Base-by-base conservation (phyloP, 129 eudicot species). In the Chrysanthemum makinoi region DNA sequence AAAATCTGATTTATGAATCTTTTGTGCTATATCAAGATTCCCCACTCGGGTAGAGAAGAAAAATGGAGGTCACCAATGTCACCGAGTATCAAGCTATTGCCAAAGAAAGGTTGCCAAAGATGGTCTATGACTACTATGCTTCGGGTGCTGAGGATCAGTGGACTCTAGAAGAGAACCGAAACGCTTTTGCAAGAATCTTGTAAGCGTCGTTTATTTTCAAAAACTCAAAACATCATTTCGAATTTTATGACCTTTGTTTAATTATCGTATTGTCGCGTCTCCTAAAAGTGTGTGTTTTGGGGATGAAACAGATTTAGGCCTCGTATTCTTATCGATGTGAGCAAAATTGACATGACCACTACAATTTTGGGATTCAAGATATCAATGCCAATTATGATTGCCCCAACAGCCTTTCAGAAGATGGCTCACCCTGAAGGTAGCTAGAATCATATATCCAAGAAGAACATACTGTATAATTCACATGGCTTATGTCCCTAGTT, bases 401-500 rank as follows among this genome's bases (percentile, higher is more conserved):
- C 98, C 57, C 98, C 98, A 43, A 83, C 96, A 14, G 96, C 98
- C 69, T 18, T 89, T 57, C 96, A 89, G 79, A 93, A 93, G 76
- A 85, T 93, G 96, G 98, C 98, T 80, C 98, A 93, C 72, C 98
- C 98, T 73, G 98, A 89, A 2, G 98, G 98, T 93, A 81, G n/a
- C n/a, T n/a, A n/a, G 12, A 65, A 24, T 54, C 13, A 9, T 19
- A 9, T 19, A 14, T 65, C 26, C 72, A 15, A 2, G 10, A 20
- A 58, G 17, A 76, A 66, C 66, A 43, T 43, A 16, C 14, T 39
- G 46, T 39, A 39, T 39, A 24, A 46, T 35, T 19, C 35, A 43
- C 17, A 2, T 74, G 28, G 26, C 46, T 18, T 18, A 77, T 13
- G 19, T 56, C 19, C 56, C 4, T 0, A 6, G 58, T 71, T 53